These are phyloP conservation scores for Hawksworthiomyces lignivorus DNA, from an alignment of 2,329 filamentous ascomycete species.

Conservation along the genomic window DNA sequence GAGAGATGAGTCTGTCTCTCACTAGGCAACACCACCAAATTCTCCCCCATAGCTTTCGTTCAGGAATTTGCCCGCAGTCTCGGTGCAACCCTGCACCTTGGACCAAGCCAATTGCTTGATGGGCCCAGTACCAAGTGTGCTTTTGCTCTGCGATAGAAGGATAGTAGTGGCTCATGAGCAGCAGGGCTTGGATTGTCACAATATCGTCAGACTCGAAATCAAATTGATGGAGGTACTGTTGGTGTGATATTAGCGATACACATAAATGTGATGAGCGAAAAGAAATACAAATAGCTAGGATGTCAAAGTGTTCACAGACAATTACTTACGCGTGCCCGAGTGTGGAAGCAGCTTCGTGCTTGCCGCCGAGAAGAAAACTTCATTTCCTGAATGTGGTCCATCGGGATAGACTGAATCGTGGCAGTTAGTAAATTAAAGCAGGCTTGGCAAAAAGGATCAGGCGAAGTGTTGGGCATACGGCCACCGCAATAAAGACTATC, in stretches of 20 bases:
- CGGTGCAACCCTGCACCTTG: slow-evolving; percentile 16
- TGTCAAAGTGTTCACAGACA: too few relatives aligned
- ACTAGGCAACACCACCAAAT: slow-evolving; percentile 18
- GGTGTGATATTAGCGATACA: too few relatives aligned
- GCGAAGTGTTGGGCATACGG: too few relatives aligned
- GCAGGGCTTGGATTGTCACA: slow-evolving; percentile 13
- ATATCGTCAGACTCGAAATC: slow-evolving; percentile 16
- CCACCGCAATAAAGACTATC: background rate
- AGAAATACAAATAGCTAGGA: too few relatives aligned
- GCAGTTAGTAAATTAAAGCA: too few relatives aligned
- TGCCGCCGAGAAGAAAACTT: slow-evolving; percentile 11
- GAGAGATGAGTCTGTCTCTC: slow-evolving; percentile 14
- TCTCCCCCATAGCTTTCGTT: slow-evolving; percentile 14
- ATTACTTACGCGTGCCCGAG: slow-evolving; percentile 8
- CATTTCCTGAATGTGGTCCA: background rate
- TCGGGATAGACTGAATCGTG: background rate
- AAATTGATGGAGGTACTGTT: slow-evolving; percentile 15
- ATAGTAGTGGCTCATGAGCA: slow-evolving; percentile 17
- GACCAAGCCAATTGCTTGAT: slow-evolving; percentile 16
- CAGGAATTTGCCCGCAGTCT: slow-evolving; percentile 7
- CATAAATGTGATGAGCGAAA: too few relatives aligned
- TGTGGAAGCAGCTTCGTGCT: slow-evolving; percentile 11
- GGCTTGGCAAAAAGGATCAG: too few relatives aligned
- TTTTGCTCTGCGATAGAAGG: slow-evolving; percentile 17
- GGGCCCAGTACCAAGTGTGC: slow-evolving; percentile 18